Evolutionary conservation across 768 basidiomycete species (phyloP), one percentile per base, ranked within the genome.

Genomic region (Clavulina sp.): DNA sequence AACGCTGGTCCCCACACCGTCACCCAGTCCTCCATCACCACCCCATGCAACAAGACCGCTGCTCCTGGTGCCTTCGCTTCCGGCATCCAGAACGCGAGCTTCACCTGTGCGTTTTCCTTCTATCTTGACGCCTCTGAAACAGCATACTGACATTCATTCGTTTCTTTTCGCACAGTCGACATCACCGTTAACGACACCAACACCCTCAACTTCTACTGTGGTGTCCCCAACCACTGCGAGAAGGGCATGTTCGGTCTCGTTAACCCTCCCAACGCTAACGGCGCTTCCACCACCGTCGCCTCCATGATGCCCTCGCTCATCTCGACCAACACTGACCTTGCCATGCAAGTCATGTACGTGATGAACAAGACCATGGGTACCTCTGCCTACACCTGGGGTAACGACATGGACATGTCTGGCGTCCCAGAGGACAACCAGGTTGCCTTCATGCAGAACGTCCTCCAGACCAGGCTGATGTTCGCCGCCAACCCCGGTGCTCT

Each of bases 1-100:
- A 73, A 73, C 51, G 83, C 80, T 49, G 75, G 81, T 69, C 75
- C 74, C 61, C 84, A 85, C 70, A 86, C 83, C 30, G 85, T 86
- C 59, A 87, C 85, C 58, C 81, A 85, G 69, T 76, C 76, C 18
- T 83, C 81, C 0, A 61, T 68, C 43, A 70, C 84, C 53, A 61
- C 66, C 3, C 72, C 77, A 54, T 88, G 85, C 75, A 87, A 87
- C 75, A 77, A 77, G 67, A 73, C 80, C 21, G 54, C 61, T 21
- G 74, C 75, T 48, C 59, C 60, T 1, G 52, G 19, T 70, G 70
- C 49, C 36, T 86, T 86, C 69, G 66, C 74, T 5, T 78, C 80
- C 30, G 84, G 84, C 58, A 60, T 58, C 41, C 81, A 83, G 52
- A 68, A 76, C 68, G 66, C 72, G 64, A 69, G 62, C 66, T 81